A percentile compares a stretch with the other conserved stretches of the same genome.
Evolutionary conservation across 805 yeast species (phyloP).

Genomic region (Candida dajiaensis): DNA sequence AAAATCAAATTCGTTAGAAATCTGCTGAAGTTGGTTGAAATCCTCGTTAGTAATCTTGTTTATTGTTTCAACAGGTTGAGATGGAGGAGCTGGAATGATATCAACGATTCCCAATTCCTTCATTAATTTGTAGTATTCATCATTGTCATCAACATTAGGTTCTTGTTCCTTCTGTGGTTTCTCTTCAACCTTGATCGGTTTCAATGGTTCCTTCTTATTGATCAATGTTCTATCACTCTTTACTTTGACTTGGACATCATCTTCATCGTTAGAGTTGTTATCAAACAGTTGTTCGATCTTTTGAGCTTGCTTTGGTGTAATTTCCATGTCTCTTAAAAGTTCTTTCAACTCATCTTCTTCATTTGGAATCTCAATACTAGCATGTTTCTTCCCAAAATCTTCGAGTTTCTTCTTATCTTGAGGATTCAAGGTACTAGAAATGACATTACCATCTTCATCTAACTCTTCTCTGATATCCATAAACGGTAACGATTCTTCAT

Average conservation of each 20-base stretch:
- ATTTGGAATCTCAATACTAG: neutral
- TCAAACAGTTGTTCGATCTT: conserved; percentile 7
- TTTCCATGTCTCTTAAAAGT: conserved; percentile 22
- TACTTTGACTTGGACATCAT: conserved; percentile 1
- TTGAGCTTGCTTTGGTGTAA: conserved; percentile 7
- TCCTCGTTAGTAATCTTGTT: conserved; percentile 28
- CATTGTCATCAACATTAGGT: conserved; percentile 14
- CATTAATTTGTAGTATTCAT: conserved; percentile 27
- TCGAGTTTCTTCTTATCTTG: conserved; percentile 24
- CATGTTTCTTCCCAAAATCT: conserved; percentile 17
- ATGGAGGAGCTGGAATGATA: neutral
- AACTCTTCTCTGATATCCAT: conserved; percentile 82
- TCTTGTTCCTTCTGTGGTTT: neutral
- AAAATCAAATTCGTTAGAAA: conserved; percentile 42
- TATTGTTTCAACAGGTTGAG: neutral
- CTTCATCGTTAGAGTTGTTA: conserved; percentile 7
- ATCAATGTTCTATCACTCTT: conserved; percentile 5
- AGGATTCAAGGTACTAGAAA: conserved; percentile 39
- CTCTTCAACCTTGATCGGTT: neutral
- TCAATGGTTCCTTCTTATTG: neutral
- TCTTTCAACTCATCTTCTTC: conserved; percentile 27
- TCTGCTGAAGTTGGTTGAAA: conserved; percentile 44
- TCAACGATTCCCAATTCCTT: conserved; percentile 29
- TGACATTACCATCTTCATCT: conserved; percentile 76
- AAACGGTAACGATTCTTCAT: conserved; percentile 51